Conservation (phyloP, 2,329 filamentous ascomycete species). For the Aspergillus spinulosporus region DNA sequence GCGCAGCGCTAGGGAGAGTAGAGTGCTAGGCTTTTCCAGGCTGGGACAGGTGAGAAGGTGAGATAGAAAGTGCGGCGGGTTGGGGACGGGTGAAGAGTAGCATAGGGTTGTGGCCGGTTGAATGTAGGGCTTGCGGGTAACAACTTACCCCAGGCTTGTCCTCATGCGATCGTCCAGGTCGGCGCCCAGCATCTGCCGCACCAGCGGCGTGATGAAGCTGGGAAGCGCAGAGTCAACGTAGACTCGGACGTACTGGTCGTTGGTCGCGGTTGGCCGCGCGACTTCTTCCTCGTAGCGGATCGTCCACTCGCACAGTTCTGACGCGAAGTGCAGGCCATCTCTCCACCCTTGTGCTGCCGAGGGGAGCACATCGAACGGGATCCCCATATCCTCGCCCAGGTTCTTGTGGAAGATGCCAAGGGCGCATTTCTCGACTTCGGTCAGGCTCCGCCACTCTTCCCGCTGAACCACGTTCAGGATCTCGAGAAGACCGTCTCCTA, state of each 20-base stretch:
- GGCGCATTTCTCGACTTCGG: slow-evolving; percentile 64
- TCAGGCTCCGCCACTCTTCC: slow-evolving; percentile 67
- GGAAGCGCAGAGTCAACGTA: slow-evolving; percentile 22
- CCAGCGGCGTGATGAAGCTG: slow-evolving; percentile 6
- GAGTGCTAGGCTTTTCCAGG: slow-evolving; percentile 7
- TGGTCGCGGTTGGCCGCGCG: slow-evolving; percentile 17
- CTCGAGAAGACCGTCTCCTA: slow-evolving; percentile 61
- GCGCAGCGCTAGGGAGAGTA: not conserved
- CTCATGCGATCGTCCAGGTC: slow-evolving; percentile 23
- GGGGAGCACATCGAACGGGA: slow-evolving; percentile 39
- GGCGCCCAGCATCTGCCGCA: slow-evolving; percentile 19
- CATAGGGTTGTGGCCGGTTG: too few species aligned
- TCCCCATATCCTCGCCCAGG: slow-evolving; percentile 66
- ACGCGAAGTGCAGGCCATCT: slow-evolving; percentile 13
- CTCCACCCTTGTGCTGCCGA: slow-evolving; percentile 17
- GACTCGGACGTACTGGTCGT: slow-evolving; percentile 21
- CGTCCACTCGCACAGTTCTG: slow-evolving; percentile 15
- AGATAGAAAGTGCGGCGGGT: too few species aligned
- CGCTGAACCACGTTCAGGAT: slow-evolving; percentile 58
- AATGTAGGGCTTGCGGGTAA: not conserved
- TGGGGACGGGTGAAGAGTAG: too few species aligned
- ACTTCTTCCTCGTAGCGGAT: slow-evolving; percentile 17
- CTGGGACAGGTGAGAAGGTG: not conserved
- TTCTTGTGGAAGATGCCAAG: slow-evolving; percentile 62
- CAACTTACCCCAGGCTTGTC: slow-evolving; percentile 20